A percentile compares a stretch with the other conserved stretches of the same genome.
Evolutionary conservation across 2,329 filamentous ascomycete genomes (phyloP).

Genomic region (Diaporthe australafricana): DNA sequence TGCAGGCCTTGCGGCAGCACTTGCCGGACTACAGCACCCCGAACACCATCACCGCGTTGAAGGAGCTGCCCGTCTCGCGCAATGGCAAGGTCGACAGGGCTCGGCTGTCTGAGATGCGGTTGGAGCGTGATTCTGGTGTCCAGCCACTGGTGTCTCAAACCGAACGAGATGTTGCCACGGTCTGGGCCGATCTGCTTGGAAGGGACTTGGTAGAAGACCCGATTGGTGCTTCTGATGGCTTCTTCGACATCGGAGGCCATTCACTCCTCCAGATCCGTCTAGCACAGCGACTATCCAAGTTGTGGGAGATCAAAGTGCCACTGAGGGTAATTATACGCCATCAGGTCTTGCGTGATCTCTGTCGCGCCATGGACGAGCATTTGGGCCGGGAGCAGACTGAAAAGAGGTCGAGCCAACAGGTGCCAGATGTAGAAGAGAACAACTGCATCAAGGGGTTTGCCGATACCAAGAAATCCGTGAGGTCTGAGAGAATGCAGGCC

Average conservation of each 20-base stretch:
- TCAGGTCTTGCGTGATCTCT: background rate
- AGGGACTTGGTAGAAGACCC: background rate
- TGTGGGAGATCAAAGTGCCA: background rate
- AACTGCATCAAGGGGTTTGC: background rate
- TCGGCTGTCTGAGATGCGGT: background rate
- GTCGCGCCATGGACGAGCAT: background rate
- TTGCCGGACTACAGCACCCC: background rate
- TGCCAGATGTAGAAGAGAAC: background rate
- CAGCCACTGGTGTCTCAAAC: background rate
- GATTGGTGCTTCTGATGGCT: background rate
- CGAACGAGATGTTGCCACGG: background rate
- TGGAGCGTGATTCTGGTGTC: background rate
- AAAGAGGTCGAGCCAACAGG: rapidly evolving
- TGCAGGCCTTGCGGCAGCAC: background rate
- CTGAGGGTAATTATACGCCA: background rate
- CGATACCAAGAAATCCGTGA: background rate
- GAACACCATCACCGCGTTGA: background rate
- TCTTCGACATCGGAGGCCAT: conserved; percentile 10
- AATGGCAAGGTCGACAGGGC: conserved; percentile 11
- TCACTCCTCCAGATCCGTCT: conserved; percentile 5
- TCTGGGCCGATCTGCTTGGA: background rate
- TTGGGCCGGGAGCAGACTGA: background rate
- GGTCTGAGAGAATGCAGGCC: background rate
- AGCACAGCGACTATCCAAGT: background rate
- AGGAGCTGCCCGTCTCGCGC: background rate